Conservation (phyloP, 2,329 filamentous ascomycete species). For the Trichoderma hamatum region DNA sequence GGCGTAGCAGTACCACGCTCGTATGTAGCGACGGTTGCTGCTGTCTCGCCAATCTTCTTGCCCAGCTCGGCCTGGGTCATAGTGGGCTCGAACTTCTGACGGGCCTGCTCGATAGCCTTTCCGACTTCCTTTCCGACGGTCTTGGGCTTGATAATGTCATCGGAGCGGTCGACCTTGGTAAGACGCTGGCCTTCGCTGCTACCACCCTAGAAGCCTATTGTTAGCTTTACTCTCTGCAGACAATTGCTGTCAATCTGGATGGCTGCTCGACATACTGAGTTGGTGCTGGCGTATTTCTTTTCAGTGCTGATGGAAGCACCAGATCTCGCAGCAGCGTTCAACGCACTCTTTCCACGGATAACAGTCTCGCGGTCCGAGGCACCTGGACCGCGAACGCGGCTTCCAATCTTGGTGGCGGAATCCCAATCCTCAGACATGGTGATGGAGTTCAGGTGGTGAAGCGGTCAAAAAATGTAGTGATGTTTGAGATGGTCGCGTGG, state of each 20-base stretch:
- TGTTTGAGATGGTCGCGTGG: conserved; percentile 34
- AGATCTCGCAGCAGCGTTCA: conserved; percentile 86
- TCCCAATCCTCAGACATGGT: conserved; percentile 75
- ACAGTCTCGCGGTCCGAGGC: conserved; percentile 77
- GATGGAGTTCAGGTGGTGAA: conserved; percentile 40
- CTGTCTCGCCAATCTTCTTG: conserved; percentile 86
- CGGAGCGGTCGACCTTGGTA: conserved; percentile 95
- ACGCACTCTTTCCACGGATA: conserved; percentile 75
- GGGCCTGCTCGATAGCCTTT: conserved; percentile 77
- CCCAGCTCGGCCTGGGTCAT: conserved; percentile 92
- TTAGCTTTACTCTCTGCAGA: conserved; percentile 29
- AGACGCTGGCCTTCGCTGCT: conserved; percentile 82
- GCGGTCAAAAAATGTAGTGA: conserved; percentile 34
- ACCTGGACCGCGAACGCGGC: conserved; percentile 73
- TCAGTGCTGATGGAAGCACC: conserved; percentile 80
- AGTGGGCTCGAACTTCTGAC: conserved; percentile 83
- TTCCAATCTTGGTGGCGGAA: conserved; percentile 87
- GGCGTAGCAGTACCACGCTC: conserved; percentile 78
- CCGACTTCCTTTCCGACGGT: conserved; percentile 81
- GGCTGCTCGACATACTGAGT: conserved; percentile 51
- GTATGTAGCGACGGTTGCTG: conserved; percentile 77
- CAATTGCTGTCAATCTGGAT: neutral
- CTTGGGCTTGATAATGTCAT: conserved; percentile 98
- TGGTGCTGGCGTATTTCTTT: conserved; percentile 84
- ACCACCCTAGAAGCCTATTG: conserved; percentile 32